Evolutionary conservation across 2,329 filamentous ascomycete species (phyloP), one percentile per base, ranked within the genome.

Genomic region (Teratosphaeria zuluensis): DNA sequence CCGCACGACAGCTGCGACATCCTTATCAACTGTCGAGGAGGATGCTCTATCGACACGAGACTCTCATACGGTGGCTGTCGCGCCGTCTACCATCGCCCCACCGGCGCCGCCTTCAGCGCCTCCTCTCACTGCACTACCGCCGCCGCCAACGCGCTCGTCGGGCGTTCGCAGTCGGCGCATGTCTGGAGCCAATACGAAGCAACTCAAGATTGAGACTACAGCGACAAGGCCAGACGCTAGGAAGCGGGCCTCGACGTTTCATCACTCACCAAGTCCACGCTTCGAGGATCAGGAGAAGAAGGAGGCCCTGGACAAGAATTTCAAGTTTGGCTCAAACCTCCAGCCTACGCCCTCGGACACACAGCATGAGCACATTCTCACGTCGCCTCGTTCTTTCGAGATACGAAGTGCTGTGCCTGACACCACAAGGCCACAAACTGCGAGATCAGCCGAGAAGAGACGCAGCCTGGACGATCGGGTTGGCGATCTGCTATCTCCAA

Each of bases 161-260:
- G 68, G 63, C 28, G 71, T 73, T 35, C 67, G 89, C 56, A 89
- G 82, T 65, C 83, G 92, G 61, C 83, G 92, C 62, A 76, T 95
- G 33, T 96, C 92, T 3, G 89, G 88, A 7, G n/a, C 30, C 66
- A 90, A 89, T 66, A 77, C 83, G 14, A 92, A 89, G 70, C 88
- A 92, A 68, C 78, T 97, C 55, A 95, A 91, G 75, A 96, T 97
- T 58, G 90, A 96, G 72, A 96, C 91, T 11, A 76, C 73, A 11
- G 64, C 74, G 54, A 19, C 28, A 4, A 75, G 71, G 55, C 73
- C 72, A 14, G 63, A 64, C 3, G 54, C 46, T 14, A 63, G 68
- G 21, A 67, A 67, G 54, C 64, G 69, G 54, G 68, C 69, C 14
- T 70, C 69, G 16, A 71, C 69, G 3, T 67, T 70, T 58, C 66